Evolutionary conservation across 306 rosid genomes (phyloP).

Genomic region (Castanea mollissima): DNA sequence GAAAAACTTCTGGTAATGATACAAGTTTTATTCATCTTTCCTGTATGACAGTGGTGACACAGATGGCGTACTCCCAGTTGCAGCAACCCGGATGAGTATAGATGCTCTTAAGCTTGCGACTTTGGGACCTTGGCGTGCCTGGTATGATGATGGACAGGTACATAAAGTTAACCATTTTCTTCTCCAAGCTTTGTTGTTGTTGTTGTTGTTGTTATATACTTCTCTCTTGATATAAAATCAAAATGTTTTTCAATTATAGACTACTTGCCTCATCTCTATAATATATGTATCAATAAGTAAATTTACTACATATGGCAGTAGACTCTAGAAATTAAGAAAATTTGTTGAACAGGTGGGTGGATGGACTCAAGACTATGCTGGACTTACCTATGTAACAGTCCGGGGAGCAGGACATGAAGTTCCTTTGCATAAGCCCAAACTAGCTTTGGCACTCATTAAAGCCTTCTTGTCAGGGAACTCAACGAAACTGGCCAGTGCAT

Average conservation of each 20-base stretch:
- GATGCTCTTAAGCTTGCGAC: constrained; percentile 71
- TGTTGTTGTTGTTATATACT: not conserved
- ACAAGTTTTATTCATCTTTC: not conserved
- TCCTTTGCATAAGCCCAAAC: constrained; percentile 83
- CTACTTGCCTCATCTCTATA: not conserved
- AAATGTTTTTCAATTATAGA: not conserved
- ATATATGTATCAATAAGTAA: not conserved
- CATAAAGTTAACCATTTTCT: not conserved
- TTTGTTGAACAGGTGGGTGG: constrained; percentile 75
- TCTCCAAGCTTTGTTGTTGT: not conserved
- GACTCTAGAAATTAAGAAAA: not conserved
- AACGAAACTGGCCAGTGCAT: constrained; percentile 40
- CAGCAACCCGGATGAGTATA: constrained; percentile 76
- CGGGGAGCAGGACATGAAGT: constrained; percentile 99
- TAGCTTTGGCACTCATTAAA: constrained; percentile 62
- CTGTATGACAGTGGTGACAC: constrained; percentile 74
- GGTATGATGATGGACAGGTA: constrained; percentile 84
- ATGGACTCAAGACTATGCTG: constrained; percentile 87
- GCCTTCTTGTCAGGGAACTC: constrained; percentile 69
- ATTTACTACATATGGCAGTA: not conserved
- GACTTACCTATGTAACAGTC: constrained; percentile 71
- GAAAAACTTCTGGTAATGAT: not conserved
- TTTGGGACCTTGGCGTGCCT: constrained; percentile 62
- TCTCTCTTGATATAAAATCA: not conserved
- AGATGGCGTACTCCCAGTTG: constrained; percentile 63